Conservation (phyloP, 805 yeast genomes). For the Kodamaea leandrae region DNA sequence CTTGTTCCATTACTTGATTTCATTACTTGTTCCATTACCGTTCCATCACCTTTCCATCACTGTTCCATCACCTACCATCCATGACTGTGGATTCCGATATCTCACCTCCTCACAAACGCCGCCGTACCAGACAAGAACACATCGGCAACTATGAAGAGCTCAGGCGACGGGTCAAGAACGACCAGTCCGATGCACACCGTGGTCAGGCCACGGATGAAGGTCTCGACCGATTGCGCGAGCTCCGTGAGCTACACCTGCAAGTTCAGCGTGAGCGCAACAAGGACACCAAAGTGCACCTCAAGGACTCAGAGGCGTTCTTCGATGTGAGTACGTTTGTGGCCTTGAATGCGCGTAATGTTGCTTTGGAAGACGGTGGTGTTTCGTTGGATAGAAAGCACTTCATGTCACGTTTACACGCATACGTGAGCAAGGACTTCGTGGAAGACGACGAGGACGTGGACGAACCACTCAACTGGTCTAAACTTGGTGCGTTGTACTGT, state of each 20-base stretch:
- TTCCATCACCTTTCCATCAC: background rate
- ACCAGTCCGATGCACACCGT: slow-evolving; percentile 51
- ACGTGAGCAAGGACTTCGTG: slow-evolving; percentile 8
- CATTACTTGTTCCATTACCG: too few relatives aligned
- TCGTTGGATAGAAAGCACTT: slow-evolving; percentile 50
- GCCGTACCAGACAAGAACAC: slow-evolving; percentile 12
- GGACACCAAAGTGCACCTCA: slow-evolving; percentile 36
- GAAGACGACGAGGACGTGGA: slow-evolving; percentile 16
- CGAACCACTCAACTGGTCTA: slow-evolving; percentile 50
- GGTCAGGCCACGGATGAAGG: slow-evolving; percentile 57
- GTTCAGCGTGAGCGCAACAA: slow-evolving; percentile 35
- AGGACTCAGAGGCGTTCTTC: slow-evolving; percentile 63
- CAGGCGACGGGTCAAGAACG: slow-evolving; percentile 25
- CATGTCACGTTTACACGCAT: slow-evolving; percentile 17
- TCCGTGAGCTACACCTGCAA: slow-evolving; percentile 46
- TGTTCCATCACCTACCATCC: too few relatives aligned
- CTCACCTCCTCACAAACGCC: slow-evolving; percentile 3
- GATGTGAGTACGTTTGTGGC: slow-evolving; percentile 63
- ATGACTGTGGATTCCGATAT: background rate
- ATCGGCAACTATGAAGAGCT: slow-evolving; percentile 28
- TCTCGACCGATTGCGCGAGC: slow-evolving; percentile 40
- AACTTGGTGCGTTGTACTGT: slow-evolving; percentile 52
- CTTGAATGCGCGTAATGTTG: slow-evolving; percentile 58
- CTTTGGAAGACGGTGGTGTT: slow-evolving; percentile 55
- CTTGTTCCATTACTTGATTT: too few relatives aligned